Conservation (phyloP, 139 green algal species). For the Medakamo hakoo region DNA sequence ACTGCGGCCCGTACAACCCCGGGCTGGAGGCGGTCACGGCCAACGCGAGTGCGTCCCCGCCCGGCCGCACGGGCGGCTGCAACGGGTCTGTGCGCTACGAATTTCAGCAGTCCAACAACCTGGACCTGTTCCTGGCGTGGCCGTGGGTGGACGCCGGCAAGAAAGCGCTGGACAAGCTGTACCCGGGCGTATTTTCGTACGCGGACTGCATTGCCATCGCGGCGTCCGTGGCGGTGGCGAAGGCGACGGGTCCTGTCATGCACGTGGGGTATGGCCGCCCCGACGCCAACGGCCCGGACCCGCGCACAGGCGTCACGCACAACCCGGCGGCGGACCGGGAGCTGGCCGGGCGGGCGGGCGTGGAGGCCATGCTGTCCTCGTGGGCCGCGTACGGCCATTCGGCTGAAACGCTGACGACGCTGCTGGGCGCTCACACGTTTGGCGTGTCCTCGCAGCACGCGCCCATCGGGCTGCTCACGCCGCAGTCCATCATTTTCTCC, state of each 20-base stretch:
- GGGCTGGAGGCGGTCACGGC: too few relatives aligned
- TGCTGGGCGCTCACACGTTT: too few relatives aligned
- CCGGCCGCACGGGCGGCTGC: neutral
- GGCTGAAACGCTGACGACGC: too few relatives aligned
- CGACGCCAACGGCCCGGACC: neutral
- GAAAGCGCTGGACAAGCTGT: conserved; percentile 1
- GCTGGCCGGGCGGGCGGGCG: too few relatives aligned
- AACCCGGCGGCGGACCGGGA: too few relatives aligned
- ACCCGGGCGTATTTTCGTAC: neutral
- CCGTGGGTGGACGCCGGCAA: neutral
- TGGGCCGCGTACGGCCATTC: too few relatives aligned
- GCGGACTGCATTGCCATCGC: neutral
- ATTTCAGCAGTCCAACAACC: conserved; percentile 1
- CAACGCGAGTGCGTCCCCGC: neutral
- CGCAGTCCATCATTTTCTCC: too few relatives aligned
- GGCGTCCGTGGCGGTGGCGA: neutral
- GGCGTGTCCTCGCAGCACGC: too few relatives aligned
- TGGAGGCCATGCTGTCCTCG: too few relatives aligned
- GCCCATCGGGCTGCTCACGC: too few relatives aligned
- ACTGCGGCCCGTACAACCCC: neutral
- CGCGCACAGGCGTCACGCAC: too few relatives aligned
- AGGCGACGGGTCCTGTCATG: neutral
- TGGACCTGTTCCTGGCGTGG: conserved; percentile 1
- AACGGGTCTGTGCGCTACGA: conserved; percentile 3
- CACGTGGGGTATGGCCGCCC: conserved; percentile 3